Evolutionary conservation across 129 eudicot species (phyloP), one percentile per base, ranked within the genome.

Genomic region (Centella asiatica): DNA sequence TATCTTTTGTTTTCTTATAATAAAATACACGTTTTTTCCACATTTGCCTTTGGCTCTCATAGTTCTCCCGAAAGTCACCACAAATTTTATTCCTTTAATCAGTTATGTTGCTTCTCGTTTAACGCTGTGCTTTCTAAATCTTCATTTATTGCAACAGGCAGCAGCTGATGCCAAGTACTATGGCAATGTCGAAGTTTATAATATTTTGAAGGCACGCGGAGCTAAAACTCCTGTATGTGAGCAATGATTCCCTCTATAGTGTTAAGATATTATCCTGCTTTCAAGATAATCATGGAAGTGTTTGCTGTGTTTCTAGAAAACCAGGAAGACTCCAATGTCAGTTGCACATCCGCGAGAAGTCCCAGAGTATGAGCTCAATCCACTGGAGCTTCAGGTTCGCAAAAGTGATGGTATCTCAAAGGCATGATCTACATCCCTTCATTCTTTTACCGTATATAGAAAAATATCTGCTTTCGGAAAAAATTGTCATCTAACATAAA

Each of bases 111-210:
- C n/a, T 15, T 45, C 31, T 68, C 51, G 44, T 57, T 33, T 9
- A 61, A 36, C 51, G 23, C 14, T 34, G 60, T 39, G n/a, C 51
- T 69, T 55, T 44, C 57, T 66, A 24, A 45, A 48, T 24, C 4
- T 52, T 14, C 47, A 8, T 60, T 61, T n/a, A 69, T 62, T 27
- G 17, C 77, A 64, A 61, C 80, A 93, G 99, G 93, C 99, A 46
- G 89, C 92, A 56, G 99, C 99, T 72, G 99, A 93, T 80, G 96
- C 99, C 12, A 93, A 87, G 62, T 82, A 87, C 82, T 93, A 93
- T 55, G 99, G 96, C 42, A 74, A 87, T 56, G 60, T 71, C 28
- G 96, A 88, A 45, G 88, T 87, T 48, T 87, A 84, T 70, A 73
- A 87, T 53, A 82, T 93, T 67, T 82, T 93, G 85, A 87, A 87